Percentiles rank a stretch among this genome's conserved stretches.
These are phyloP conservation scores for Annulohypoxylon moriforme DNA, from an alignment of 495 filamentous ascomycete genomes.

Conservation along the genomic window DNA sequence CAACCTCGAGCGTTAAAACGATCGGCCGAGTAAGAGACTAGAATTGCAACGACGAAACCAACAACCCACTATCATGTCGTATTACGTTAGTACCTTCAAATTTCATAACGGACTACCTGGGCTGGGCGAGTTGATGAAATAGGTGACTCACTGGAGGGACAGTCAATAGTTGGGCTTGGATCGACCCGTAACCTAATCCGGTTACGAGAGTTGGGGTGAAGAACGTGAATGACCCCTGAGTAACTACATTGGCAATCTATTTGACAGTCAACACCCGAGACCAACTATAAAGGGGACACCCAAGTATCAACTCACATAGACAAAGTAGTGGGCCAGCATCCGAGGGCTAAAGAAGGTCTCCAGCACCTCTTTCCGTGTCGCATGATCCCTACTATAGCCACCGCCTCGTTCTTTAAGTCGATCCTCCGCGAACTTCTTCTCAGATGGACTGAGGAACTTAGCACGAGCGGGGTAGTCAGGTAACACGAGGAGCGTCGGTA, in stretches of 20 bases:
- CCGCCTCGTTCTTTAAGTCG: slow-evolving; percentile 66
- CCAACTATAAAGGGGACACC: background rate
- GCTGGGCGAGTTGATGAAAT: background rate
- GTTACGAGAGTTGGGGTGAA: slow-evolving; percentile 82
- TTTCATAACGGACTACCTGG: background rate
- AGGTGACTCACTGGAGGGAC: slow-evolving; percentile 74
- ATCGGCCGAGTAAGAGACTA: slow-evolving; percentile 33
- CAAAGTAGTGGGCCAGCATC: slow-evolving; percentile 70
- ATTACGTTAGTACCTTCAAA: background rate
- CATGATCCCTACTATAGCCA: slow-evolving; percentile 72
- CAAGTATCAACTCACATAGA: slow-evolving; percentile 68
- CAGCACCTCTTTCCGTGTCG: slow-evolving; percentile 60
- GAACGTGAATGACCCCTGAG: slow-evolving; percentile 82
- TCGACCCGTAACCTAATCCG: slow-evolving; percentile 72
- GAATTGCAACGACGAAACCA: slow-evolving; percentile 36
- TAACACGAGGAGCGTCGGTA: slow-evolving; percentile 60
- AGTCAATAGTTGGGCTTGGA: slow-evolving; percentile 74
- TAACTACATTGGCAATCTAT: slow-evolving; percentile 63
- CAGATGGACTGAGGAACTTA: slow-evolving; percentile 70
- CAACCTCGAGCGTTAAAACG: slow-evolving; percentile 24
- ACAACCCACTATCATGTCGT: slow-evolving; percentile 34
- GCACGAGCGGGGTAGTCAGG: slow-evolving; percentile 81
- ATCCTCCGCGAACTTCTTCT: slow-evolving; percentile 71
- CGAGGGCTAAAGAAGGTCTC: slow-evolving; percentile 76
- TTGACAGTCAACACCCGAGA: background rate